These are phyloP conservation scores for Oryza punctata DNA, from an alignment of 176 grass and related monocot genomes.

Conservation along the genomic window DNA sequence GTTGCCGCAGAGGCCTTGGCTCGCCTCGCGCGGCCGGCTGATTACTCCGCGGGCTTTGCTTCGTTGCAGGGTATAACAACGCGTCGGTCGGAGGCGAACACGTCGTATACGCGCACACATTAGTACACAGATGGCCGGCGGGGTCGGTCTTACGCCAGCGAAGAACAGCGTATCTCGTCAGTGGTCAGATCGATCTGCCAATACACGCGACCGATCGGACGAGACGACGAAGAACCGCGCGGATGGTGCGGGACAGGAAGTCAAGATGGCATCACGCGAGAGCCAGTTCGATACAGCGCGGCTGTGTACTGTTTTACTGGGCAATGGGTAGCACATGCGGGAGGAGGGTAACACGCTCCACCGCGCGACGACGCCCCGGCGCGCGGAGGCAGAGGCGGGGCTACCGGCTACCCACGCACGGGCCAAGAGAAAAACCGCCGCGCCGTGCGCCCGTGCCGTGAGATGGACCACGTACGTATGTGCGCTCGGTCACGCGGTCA, in stretches of 20 bases:
- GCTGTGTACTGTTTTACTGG: neutral
- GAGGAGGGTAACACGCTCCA: no score
- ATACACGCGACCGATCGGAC: no score
- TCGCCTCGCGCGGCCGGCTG: no score
- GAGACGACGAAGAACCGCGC: neutral
- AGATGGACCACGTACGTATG: neutral
- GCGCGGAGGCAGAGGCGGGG: no score
- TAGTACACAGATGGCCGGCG: neutral
- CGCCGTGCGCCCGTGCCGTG: no score
- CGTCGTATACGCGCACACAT: no score
- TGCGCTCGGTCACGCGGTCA: neutral
- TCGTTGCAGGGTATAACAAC: no score
- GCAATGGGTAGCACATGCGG: neutral
- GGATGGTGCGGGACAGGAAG: neutral
- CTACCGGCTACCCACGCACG: no score
- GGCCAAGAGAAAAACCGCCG: no score
- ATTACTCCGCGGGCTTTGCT: no score
- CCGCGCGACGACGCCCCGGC: neutral
- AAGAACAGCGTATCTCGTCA: neutral
- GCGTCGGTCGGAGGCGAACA: no score
- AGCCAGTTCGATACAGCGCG: slow-evolving; percentile 29
- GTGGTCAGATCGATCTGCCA: neutral
- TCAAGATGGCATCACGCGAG: slow-evolving; percentile 45
- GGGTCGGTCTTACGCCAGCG: neutral
- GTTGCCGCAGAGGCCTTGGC: neutral